These are phyloP conservation scores for Themeda triandra DNA, from an alignment of 176 grass and related monocot species.

Conservation along the genomic window DNA sequence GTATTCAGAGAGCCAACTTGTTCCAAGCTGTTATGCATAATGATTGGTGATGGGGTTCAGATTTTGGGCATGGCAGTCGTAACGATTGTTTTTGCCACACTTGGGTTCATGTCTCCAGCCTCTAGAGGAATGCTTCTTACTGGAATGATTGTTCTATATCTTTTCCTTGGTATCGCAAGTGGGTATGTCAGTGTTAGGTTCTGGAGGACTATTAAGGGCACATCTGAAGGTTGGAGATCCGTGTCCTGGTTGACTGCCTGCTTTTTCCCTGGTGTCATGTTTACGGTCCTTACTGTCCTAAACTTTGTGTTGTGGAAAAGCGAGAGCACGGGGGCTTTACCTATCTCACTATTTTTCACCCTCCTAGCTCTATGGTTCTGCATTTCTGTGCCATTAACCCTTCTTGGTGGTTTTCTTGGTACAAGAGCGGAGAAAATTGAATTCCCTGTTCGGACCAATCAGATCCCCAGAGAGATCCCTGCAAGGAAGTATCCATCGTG, in stretches of 20 bases:
- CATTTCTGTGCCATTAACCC: constrained; percentile 76
- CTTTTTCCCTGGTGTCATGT: constrained; percentile 78
- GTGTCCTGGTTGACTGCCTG: constrained; percentile 73
- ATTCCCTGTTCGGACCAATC: constrained; percentile 74
- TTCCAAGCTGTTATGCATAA: constrained; percentile 70
- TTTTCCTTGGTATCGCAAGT: constrained; percentile 75
- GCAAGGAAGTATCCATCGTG: constrained; percentile 72
- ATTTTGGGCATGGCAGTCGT: constrained; percentile 74
- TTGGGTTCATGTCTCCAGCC: constrained; percentile 91
- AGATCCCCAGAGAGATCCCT: constrained; percentile 83
- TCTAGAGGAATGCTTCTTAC: constrained; percentile 88
- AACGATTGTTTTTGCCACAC: constrained; percentile 64
- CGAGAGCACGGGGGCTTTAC: constrained; percentile 78
- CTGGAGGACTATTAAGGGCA: constrained; percentile 73
- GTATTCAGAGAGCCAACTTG: constrained; percentile 80
- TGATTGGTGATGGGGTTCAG: constrained; percentile 79
- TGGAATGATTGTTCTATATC: constrained; percentile 85
- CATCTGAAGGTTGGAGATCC: constrained; percentile 66
- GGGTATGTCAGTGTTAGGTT: constrained; percentile 63
- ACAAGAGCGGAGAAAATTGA: constrained; percentile 63
- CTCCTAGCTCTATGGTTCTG: constrained; percentile 81
- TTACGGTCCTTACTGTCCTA: constrained; percentile 59
- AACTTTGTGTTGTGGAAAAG: constrained; percentile 84
- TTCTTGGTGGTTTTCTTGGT: constrained; percentile 63
- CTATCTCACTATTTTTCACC: constrained; percentile 81